Percentiles rank a stretch among this genome's conserved stretches.
Conservation (phyloP, 2,329 filamentous ascomycete genomes). For the Pseudogymnoascus sp. region DNA sequence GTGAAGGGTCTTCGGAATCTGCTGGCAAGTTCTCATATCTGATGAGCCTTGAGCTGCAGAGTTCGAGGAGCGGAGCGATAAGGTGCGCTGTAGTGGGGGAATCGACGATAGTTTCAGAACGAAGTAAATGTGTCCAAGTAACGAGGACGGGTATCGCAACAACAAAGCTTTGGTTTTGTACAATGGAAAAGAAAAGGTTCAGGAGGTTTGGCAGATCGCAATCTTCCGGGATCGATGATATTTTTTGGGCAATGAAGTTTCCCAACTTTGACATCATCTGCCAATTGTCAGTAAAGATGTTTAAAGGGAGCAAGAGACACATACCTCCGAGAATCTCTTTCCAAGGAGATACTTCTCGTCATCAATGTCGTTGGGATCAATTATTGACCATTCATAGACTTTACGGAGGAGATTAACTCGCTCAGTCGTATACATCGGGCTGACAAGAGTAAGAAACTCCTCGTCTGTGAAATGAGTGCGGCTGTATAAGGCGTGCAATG, state of each 20-base stretch:
- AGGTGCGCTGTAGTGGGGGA: slow-evolving; percentile 52
- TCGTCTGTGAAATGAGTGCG: slow-evolving; percentile 66
- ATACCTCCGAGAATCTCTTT: slow-evolving; percentile 89
- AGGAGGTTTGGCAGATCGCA: slow-evolving; percentile 69
- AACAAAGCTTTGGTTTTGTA: slow-evolving; percentile 78
- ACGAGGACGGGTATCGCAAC: slow-evolving; percentile 90
- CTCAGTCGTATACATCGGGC: slow-evolving; percentile 67
- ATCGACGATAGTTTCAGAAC: slow-evolving; percentile 60
- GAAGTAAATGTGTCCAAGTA: slow-evolving; percentile 78
- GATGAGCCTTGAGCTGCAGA: slow-evolving; percentile 74
- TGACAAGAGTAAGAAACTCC: slow-evolving; percentile 70
- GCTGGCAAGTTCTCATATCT: slow-evolving; percentile 82
- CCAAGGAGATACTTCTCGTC: slow-evolving; percentile 86
- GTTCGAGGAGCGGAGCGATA: slow-evolving; percentile 70
- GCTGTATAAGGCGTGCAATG: slow-evolving; percentile 73
- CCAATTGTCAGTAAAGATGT: slow-evolving; percentile 7
- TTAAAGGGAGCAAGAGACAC: slow-evolving; percentile 15
- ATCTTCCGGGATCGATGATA: slow-evolving; percentile 54
- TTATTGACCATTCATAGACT: slow-evolving; percentile 71
- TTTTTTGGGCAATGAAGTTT: slow-evolving; percentile 74
- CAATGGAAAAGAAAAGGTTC: slow-evolving; percentile 68
- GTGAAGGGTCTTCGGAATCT: slow-evolving; percentile 70
- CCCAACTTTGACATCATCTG: slow-evolving; percentile 80
- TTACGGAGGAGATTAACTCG: slow-evolving; percentile 64
- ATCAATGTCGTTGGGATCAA: slow-evolving; percentile 75